Evolutionary conservation across 2,329 filamentous ascomycete genomes (phyloP).

Genomic region (Cladosporium sp.): DNA sequence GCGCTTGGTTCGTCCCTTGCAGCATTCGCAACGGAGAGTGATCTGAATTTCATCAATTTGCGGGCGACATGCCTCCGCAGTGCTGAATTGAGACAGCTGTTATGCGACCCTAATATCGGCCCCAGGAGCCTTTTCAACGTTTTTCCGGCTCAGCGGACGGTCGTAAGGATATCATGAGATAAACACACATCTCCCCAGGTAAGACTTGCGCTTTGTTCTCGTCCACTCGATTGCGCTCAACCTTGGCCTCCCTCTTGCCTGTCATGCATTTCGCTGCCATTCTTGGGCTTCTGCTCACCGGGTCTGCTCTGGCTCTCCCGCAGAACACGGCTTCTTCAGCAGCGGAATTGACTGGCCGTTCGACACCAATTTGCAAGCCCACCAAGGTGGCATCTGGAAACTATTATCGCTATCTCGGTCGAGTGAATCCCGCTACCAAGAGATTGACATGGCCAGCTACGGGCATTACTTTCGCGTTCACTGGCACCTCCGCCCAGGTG

Average conservation of each 20-base stretch:
- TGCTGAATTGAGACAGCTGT: constrained; percentile 3
- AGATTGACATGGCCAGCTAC: constrained; percentile 44
- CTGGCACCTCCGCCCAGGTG: constrained; percentile 37
- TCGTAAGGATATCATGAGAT: not conserved
- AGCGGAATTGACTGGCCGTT: not conserved
- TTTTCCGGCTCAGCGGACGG: not conserved
- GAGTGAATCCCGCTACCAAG: constrained; percentile 40
- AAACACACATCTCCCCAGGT: not conserved
- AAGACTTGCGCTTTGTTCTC: not conserved
- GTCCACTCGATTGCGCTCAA: not conserved
- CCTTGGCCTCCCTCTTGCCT: not conserved
- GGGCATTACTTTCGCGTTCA: constrained; percentile 40
- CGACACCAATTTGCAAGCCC: not conserved
- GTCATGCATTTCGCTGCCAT: not conserved
- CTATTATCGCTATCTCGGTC: constrained; percentile 32
- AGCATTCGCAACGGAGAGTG: too few species aligned
- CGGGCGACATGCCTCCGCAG: constrained; percentile 1
- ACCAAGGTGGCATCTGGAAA: not conserved
- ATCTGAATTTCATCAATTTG: not conserved
- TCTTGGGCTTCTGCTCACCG: not conserved
- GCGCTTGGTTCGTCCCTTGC: too few species aligned
- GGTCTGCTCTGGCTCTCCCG: constrained; percentile 1
- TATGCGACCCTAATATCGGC: not conserved
- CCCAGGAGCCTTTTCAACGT: not conserved
- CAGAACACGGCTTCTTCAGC: not conserved